Conservation (phyloP, 2,329 filamentous ascomycete species). For the Aspergillus felis region DNA sequence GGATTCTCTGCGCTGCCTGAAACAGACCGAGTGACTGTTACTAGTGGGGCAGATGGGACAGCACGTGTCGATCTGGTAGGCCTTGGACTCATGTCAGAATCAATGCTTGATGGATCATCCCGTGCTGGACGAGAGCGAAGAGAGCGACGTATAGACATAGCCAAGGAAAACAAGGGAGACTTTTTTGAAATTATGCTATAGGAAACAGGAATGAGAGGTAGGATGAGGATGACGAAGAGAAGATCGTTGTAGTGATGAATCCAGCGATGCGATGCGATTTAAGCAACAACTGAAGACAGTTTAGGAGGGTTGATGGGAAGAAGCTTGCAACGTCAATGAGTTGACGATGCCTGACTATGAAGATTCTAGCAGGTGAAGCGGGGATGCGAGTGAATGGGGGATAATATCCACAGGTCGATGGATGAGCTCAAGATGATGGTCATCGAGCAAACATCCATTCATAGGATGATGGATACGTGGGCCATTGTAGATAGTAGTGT, state of each 20-base stretch:
- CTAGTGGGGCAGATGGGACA: slow-evolving; percentile 25
- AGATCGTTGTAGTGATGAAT: neutral
- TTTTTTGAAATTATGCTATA: neutral
- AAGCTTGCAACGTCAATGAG: neutral
- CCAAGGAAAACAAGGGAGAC: slow-evolving; percentile 5
- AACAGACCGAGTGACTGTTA: slow-evolving; percentile 36
- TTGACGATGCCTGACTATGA: slow-evolving; percentile 8
- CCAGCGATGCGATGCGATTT: neutral
- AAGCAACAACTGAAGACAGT: neutral
- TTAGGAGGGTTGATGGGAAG: neutral
- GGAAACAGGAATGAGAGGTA: neutral
- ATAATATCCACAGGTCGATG: slow-evolving; percentile 6
- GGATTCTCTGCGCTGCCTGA: slow-evolving; percentile 33
- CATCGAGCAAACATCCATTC: neutral
- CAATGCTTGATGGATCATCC: slow-evolving; percentile 24
- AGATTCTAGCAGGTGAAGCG: slow-evolving; percentile 13
- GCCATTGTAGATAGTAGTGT: slow-evolving; percentile 9
- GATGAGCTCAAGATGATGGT: neutral
- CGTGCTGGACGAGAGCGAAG: slow-evolving; percentile 33
- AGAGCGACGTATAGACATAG: slow-evolving; percentile 38
- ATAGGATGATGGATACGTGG: slow-evolving; percentile 15
- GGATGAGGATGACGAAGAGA: neutral
- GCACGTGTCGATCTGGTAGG: slow-evolving; percentile 34
- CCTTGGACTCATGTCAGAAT: slow-evolving; percentile 36
- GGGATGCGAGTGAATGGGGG: slow-evolving; percentile 7